Percentiles rank a stretch among this genome's conserved stretches.
phyloP scores from a whole-genome alignment of 2,329 filamentous ascomycete species.

The Stagonosporopsis rhizophila region DNA sequence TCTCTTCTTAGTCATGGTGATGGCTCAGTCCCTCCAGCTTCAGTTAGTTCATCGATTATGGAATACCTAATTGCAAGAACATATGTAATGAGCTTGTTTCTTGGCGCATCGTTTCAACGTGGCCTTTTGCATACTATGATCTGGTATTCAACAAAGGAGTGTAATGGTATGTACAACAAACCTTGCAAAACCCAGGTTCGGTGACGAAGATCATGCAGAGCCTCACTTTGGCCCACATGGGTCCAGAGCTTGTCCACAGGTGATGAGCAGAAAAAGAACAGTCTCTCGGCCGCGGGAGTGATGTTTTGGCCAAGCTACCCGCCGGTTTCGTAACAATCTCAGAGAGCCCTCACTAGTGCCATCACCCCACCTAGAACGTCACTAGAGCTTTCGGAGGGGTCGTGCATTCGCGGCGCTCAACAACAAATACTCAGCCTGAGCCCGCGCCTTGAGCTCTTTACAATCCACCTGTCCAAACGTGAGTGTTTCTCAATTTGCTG shows the following conservation, averaged over 20 bases:
- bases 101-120: not conserved
- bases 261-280: constrained; percentile 8
- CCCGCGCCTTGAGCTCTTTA: constrained; percentile 8
- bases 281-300: constrained; percentile 21
- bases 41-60: not conserved
- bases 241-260: constrained; percentile 11
- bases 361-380: constrained; percentile 16
- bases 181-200: not conserved
- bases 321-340: constrained; percentile 20
- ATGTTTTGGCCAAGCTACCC: constrained; percentile 19
- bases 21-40: not conserved
- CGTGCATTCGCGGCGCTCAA: constrained; percentile 19
- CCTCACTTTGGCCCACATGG: constrained; percentile 6
- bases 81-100: not conserved
- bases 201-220: constrained; percentile 6
- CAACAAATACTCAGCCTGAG: constrained; percentile 30
- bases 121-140: not conserved
- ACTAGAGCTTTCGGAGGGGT: constrained; percentile 16
- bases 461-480: constrained; percentile 12
- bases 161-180: not conserved
- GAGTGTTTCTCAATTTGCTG: not conserved
- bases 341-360: constrained; percentile 11
- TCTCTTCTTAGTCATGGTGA: not conserved
- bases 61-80: not conserved
- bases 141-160: not conserved